phyloP scores from a whole-genome alignment of 1,139 yeast genomes.

The Diutina catenulata region DNA sequence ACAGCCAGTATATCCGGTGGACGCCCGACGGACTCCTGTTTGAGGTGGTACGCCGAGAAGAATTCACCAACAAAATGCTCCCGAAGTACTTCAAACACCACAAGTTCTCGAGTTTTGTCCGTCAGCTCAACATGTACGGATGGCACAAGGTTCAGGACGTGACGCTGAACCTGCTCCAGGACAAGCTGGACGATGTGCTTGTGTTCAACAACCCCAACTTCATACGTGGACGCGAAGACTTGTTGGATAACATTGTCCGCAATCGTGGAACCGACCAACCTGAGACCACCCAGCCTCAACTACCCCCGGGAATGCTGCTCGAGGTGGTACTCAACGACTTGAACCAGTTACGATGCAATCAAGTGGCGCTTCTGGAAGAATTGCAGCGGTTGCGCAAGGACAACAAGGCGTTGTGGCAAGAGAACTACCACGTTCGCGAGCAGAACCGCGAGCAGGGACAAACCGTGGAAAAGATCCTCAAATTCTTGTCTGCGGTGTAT shows the following conservation, averaged over 20 bases:
- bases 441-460: constrained; percentile 78
- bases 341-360: constrained; percentile 67
- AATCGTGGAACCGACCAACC: constrained; percentile 17
- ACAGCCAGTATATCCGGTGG: constrained; percentile 71
- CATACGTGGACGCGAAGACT: constrained; percentile 16
- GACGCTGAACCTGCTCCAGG: constrained; percentile 56
- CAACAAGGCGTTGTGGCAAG: constrained; percentile 86
- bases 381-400: constrained; percentile 73
- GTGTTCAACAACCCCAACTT: constrained; percentile 11
- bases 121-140: constrained; percentile 95
- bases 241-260: constrained; percentile 28
- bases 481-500: constrained; percentile 76
- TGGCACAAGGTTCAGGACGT: constrained; percentile 93
- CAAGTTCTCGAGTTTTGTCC: constrained; percentile 87
- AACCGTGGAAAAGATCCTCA: constrained; percentile 75
- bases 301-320: constrained; percentile 41
- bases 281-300: constrained; percentile 27
- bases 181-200: constrained; percentile 16
- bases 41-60: constrained; percentile 75
- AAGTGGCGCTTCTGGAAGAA: constrained; percentile 73
- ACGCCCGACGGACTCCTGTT: constrained; percentile 75
- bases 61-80: constrained; percentile 69
- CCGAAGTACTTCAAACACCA: constrained; percentile 39
- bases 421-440: constrained; percentile 72
- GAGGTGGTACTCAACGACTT: constrained; percentile 55